Evolutionary conservation across 352 stramenopile genomes (phyloP), one percentile per base, ranked within the genome.

Genomic region (Pythium rhizo-oryzae): DNA sequence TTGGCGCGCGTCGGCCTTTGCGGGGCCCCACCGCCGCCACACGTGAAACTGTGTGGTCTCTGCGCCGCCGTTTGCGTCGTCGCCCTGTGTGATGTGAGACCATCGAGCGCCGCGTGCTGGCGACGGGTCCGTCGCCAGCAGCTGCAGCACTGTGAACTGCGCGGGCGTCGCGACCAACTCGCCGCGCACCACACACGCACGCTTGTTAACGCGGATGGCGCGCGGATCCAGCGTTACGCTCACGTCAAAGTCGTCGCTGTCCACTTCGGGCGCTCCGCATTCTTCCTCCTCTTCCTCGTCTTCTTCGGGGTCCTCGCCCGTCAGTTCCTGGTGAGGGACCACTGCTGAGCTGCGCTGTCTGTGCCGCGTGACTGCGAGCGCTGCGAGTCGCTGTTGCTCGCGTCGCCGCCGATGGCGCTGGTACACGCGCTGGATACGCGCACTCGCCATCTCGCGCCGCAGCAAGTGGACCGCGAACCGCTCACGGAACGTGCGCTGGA

Each of bases 401-500:
- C 58, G 57, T 18, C 66, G 71, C n/a, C 30, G 11, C 7, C 30
- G 25, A n/a, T 59, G 62, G 0, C 62, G 35, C 8, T 62, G 63
- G 21, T 65, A 64, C 18, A 61, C 15, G 1, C 74, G 65, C 62
- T 92, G 83, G 33, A 92, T 78, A 25, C 50, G 65, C 21, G 58
- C 35, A 4, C 64, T 69, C 19, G 80, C 76, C 25, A 59, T 53
- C 39, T 58, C 44, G 43, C 80, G 69, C 18, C 50, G 67, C 8
- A 74, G 59, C 47, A 87, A 67, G 41, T 77, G 73, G 12, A 76
- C 58, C 1, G 74, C 62, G 24, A 71, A 79, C 25, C 65, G 72
- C 5, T 86, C 59, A 0, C 77, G 78, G 59, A 87, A 79, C 2
- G 66, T 69, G 4, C 62, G 70, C 51, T 92, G 84, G 35, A 90